These are phyloP conservation scores for Tricholomella constricta DNA, from an alignment of 768 basidiomycete genomes.

Conservation along the genomic window DNA sequence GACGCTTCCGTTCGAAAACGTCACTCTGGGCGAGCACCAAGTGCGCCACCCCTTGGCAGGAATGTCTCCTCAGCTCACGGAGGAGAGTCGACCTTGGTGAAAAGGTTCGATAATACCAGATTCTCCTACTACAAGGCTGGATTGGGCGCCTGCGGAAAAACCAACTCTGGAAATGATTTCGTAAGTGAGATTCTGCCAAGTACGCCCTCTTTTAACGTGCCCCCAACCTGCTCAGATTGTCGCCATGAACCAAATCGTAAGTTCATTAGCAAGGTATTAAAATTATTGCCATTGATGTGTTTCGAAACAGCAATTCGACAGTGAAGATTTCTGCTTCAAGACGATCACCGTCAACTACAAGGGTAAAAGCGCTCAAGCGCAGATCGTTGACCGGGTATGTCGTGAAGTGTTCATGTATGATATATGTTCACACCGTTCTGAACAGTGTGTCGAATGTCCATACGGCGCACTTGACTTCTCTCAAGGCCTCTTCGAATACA, in stretches of 20 bases:
- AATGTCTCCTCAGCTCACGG: conserved; percentile 3
- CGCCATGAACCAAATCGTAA: conserved; percentile 19
- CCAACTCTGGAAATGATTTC: conserved; percentile 39
- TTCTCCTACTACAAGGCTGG: conserved; percentile 34
- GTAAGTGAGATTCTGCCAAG: conserved; percentile 28
- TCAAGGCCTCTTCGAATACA: conserved; percentile 51
- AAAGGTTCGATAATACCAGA: conserved; percentile 29
- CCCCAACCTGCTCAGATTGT: conserved; percentile 45
- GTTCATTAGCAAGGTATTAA: background rate
- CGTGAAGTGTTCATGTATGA: background rate
- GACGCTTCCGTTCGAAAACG: conserved; percentile 8
- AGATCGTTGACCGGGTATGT: conserved; percentile 53
- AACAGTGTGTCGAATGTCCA: conserved; percentile 53
- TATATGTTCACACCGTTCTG: background rate
- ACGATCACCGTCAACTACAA: conserved; percentile 52
- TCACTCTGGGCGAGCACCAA: conserved; percentile 11
- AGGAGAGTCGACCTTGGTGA: conserved; percentile 19
- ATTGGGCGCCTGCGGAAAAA: conserved; percentile 52
- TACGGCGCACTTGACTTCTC: conserved; percentile 55
- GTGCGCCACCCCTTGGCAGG: background rate
- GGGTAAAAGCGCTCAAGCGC: conserved; percentile 44
- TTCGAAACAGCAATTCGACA: conserved; percentile 20
- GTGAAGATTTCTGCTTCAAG: conserved; percentile 45
- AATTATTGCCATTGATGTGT: background rate
- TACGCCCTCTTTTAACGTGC: background rate